These are phyloP conservation scores for Linnemannia zychae DNA, from an alignment of 192 early-diverging fungal genomes.

Conservation along the genomic window DNA sequence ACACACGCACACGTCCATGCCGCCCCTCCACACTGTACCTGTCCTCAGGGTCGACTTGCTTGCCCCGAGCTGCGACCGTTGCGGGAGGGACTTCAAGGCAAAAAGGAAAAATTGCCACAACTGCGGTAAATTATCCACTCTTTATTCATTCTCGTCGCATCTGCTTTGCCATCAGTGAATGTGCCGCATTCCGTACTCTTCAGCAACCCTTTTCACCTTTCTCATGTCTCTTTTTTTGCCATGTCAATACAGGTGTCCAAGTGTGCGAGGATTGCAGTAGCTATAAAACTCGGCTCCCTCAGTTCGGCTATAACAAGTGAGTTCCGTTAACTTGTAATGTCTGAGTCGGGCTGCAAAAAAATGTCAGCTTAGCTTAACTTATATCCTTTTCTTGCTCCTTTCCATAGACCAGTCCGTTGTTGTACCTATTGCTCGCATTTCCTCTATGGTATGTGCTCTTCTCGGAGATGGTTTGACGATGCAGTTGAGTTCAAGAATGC, in stretches of 20 bases:
- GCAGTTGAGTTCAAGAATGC: not conserved
- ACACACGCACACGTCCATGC: not conserved
- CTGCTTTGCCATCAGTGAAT: not conserved
- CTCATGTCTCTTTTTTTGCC: too few species aligned
- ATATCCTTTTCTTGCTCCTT: not conserved
- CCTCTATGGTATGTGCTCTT: slow-evolving; percentile 25
- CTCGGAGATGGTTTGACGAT: not conserved
- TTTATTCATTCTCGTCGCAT: not conserved
- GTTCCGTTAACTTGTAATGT: not conserved
- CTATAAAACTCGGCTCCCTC: slow-evolving; percentile 29
- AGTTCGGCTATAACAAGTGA: slow-evolving; percentile 29
- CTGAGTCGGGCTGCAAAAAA: not conserved
- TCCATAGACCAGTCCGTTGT: slow-evolving; percentile 28
- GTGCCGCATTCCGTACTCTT: not conserved
- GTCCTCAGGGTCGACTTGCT: not conserved
- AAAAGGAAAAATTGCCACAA: slow-evolving; percentile 25
- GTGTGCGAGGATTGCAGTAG: slow-evolving; percentile 31
- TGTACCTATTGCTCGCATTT: slow-evolving; percentile 45
- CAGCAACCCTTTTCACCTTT: not conserved
- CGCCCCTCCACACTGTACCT: not conserved
- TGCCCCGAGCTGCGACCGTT: slow-evolving; percentile 17
- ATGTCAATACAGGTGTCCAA: slow-evolving; percentile 7
- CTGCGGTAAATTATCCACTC: slow-evolving; percentile 18
- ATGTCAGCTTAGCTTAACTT: not conserved
- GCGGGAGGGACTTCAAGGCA: slow-evolving; percentile 16